Conservation (phyloP, 345 rosid species). For the Anastatica hierochuntica region DNA sequence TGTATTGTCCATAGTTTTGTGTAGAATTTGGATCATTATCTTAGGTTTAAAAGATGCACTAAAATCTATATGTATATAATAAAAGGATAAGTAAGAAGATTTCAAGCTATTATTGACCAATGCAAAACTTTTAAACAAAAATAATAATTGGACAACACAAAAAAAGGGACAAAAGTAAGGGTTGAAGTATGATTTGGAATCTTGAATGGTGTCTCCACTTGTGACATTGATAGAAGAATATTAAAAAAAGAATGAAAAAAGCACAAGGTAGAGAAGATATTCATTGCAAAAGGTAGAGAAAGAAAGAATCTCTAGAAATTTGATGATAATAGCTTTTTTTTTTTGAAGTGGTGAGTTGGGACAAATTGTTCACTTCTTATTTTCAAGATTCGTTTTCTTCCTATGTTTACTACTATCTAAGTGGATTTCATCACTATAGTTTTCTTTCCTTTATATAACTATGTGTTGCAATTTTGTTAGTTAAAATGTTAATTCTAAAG, state of each 20-base stretch:
- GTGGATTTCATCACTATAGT: neutral
- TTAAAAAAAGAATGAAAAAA: neutral
- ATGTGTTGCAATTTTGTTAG: neutral
- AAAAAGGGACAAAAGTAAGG: neutral
- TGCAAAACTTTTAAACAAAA: constrained; percentile 7
- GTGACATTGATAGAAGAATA: constrained; percentile 12
- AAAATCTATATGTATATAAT: neutral
- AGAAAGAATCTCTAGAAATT: neutral
- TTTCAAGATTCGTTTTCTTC: neutral
- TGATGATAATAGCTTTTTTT: no score
- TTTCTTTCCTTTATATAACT: neutral
- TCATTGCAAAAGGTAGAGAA: constrained; percentile 7
- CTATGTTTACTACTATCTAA: neutral
- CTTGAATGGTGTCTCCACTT: constrained; percentile 10
- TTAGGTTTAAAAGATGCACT: no score
- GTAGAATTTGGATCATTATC: neutral
- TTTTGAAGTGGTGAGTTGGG: constrained; percentile 11
- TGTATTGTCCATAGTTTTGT: neutral
- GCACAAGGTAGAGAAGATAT: neutral
- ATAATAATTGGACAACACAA: neutral
- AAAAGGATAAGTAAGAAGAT: no score
- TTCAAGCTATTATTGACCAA: no score
- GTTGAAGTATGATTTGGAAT: constrained; percentile 11
- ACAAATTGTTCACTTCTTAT: neutral
- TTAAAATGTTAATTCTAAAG: neutral